Evolutionary conservation across 2,329 filamentous ascomycete genomes (phyloP).

Genomic region (Aureobasidium lini): DNA sequence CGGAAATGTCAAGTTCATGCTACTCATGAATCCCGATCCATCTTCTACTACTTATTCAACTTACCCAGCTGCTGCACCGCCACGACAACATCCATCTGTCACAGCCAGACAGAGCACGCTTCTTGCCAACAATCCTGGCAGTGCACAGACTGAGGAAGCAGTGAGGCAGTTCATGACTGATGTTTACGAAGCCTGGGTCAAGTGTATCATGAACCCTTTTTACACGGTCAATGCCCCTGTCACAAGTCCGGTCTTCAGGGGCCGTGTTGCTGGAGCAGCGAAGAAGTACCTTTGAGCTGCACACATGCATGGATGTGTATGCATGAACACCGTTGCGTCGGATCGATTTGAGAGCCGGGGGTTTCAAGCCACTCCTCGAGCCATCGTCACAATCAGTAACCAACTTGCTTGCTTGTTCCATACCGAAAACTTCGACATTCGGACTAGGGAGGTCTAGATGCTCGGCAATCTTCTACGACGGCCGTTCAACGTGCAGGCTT

Average conservation of each 20-base stretch:
- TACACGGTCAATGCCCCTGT: slow-evolving; percentile 81
- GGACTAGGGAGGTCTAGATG: too few species aligned
- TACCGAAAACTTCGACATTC: too few species aligned
- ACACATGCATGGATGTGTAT: background rate
- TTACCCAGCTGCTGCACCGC: slow-evolving; percentile 23
- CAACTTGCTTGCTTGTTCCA: too few species aligned
- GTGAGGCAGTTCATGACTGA: slow-evolving; percentile 91
- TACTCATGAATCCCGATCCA: slow-evolving; percentile 72
- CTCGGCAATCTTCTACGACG: too few species aligned
- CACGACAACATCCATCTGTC: slow-evolving; percentile 17
- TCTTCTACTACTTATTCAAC: slow-evolving; percentile 27
- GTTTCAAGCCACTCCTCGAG: too few species aligned
- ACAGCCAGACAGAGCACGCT: slow-evolving; percentile 28
- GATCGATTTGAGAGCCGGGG: background rate
- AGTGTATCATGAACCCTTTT: slow-evolving; percentile 95
- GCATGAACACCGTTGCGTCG: background rate
- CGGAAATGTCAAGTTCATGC: slow-evolving; percentile 85
- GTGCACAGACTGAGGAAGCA: slow-evolving; percentile 87
- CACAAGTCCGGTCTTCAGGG: slow-evolving; percentile 76
- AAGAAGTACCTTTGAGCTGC: slow-evolving; percentile 73
- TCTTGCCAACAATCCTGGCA: slow-evolving; percentile 62
- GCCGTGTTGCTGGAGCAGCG: slow-evolving; percentile 75
- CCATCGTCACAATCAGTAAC: too few species aligned
- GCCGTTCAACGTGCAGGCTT: too few species aligned
- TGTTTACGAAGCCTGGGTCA: slow-evolving; percentile 94